Evolutionary conservation across 2,329 filamentous ascomycete genomes (phyloP).

Genomic region (Ceratocystiopsis brevicomis): DNA sequence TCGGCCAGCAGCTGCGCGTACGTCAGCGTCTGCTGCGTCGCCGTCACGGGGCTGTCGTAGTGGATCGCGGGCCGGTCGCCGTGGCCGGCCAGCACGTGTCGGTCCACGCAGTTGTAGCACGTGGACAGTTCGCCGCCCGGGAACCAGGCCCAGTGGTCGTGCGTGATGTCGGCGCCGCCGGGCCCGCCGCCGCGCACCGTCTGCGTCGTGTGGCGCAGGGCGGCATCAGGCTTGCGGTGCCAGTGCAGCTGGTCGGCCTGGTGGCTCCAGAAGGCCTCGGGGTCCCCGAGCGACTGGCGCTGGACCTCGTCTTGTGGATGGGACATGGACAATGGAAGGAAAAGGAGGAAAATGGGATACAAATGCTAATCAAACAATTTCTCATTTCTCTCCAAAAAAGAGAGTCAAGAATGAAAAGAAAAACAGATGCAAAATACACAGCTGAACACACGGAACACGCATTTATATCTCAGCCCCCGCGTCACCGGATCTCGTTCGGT

Average conservation of each 20-base stretch:
- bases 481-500: conserved; percentile 1
- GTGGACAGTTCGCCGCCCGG: conserved; percentile 75
- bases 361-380: too few relatives aligned
- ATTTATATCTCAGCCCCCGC: not conserved
- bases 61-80: conserved; percentile 59
- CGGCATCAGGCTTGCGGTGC: conserved; percentile 53
- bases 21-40: conserved; percentile 50
- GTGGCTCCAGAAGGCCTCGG: conserved; percentile 53
- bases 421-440: too few relatives aligned
- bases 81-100: conserved; percentile 66
- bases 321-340: too few relatives aligned
- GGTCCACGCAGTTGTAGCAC: conserved; percentile 78
- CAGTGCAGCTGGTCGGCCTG: conserved; percentile 63
- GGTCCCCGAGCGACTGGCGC: conserved; percentile 42
- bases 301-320: conserved; percentile 33
- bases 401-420: too few relatives aligned
- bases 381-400: too few relatives aligned
- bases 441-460: too few relatives aligned
- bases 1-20: conserved; percentile 61
- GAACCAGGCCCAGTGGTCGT: conserved; percentile 81
- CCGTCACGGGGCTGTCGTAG: conserved; percentile 75
- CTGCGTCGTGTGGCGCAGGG: conserved; percentile 42
- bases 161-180: conserved; percentile 32
- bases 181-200: conserved; percentile 22
- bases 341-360: not conserved